Base-by-base conservation (phyloP, 345 rosid species). In the Euphorbia tirucalli region DNA sequence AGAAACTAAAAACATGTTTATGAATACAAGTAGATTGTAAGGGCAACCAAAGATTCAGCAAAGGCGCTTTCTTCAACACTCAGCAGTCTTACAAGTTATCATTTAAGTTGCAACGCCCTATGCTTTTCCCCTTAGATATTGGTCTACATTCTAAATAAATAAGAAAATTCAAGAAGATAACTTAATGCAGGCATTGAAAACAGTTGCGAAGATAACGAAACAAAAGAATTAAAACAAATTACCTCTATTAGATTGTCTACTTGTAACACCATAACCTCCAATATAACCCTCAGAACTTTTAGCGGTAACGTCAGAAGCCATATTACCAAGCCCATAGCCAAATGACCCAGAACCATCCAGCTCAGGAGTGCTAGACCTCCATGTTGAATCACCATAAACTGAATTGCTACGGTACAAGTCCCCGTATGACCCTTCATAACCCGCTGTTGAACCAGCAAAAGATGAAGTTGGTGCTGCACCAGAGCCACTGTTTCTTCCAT, bases 241-340 rank as follows among this genome's bases (percentile, higher is more conserved):
- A 93, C 98, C 97, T 91, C 97, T 89, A 87, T 82, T 82, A 65
- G 98, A 30, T 79, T 88, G 94, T 83, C 94, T 86, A 84, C 80
- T 86, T 50, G 90, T 79, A 75, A 80, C 89, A 79, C 71, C 85
- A 83, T 91, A 94, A 79, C 82, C 88, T 76, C 93, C 88, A n/a
- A 84, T 78, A 77, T 82, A 94, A 79, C 83, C 91, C 74, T 86
- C 92, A 5, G 97, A 81, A 81, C 74, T 83, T 77, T 82, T 83
- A 46, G 71, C 81, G 57, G 93, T 70, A 66, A 81, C 88, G 73
- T 89, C 97, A 67, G 92, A 79, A 66, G 85, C 85, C 79, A 87
- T 79, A 77, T 80, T 81, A 66, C 85, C 88, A 61, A 92, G 84
- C 16, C 87, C 91, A 74, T 87, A 92, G 63, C 88, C 77, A 75